These are phyloP conservation scores for Neurospora discreta DNA, from an alignment of 495 filamentous ascomycete species.

Conservation along the genomic window DNA sequence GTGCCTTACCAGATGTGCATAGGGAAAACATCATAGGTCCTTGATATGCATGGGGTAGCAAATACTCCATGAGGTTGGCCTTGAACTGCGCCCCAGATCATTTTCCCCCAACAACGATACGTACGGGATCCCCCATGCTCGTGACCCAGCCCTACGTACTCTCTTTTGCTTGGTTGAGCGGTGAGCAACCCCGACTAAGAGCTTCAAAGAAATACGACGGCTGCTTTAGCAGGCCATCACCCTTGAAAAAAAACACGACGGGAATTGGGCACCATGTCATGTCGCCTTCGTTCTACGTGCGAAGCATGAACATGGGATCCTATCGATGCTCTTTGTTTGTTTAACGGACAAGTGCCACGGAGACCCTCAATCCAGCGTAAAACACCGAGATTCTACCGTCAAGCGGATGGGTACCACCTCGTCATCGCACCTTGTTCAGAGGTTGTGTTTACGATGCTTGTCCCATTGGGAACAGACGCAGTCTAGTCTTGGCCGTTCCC, in stretches of 20 bases:
- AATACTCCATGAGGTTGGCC: neutral
- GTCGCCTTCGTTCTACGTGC: neutral
- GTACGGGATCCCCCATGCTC: neutral
- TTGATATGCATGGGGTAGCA: neutral
- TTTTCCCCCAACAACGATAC: neutral
- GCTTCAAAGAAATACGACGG: neutral
- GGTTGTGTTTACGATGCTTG: neutral
- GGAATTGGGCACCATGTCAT: neutral
- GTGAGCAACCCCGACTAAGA: neutral
- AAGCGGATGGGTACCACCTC: neutral
- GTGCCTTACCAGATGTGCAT: neutral
- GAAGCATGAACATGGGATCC: neutral
- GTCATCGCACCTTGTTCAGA: neutral
- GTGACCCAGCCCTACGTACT: neutral
- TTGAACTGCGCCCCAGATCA: neutral
- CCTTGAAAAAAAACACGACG: neutral
- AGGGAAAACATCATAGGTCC: neutral
- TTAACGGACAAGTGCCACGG: neutral
- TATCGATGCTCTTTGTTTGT: neutral
- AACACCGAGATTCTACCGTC: neutral
- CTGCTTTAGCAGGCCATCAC: neutral
- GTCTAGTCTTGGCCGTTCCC: neutral
- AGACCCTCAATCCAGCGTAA: neutral
- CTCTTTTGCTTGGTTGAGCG: neutral
- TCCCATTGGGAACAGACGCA: neutral